Base-by-base conservation (phyloP, 768 basidiomycete genomes). In the Lentinus tigrinus region DNA sequence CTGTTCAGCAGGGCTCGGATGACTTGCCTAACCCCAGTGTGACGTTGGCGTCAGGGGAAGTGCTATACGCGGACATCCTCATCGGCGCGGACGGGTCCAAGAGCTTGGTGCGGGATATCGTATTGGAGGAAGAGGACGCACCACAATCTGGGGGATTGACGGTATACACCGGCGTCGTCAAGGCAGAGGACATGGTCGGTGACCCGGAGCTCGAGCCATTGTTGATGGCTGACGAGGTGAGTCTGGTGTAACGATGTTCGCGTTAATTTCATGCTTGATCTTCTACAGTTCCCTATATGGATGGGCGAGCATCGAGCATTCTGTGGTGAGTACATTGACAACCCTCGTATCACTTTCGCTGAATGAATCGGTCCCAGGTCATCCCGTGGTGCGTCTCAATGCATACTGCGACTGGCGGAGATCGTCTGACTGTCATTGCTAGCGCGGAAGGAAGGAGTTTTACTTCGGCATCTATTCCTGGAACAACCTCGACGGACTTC, bases 21-120 rank as follows among this genome's bases (percentile, higher is more conserved):
- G 37, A 46, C 37, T 24, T 58, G 11, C 57, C 57, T 14, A 61
- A 61, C 46, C 63, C 71, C 26, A 62, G 57, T 43, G 69, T 71
- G 16, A 62, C 54, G 14, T 53, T 78, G 26, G 75, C 76, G 26
- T 73, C 67, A 34, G 84, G 83, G 17, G 73, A 78, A 48, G 71
- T 63, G 17, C 53, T 85, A 14, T 65, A 62, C n/a, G 80, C 78
- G n/a, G 84, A 88, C 65, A 69, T 85, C 27, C 70, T 87, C 51
- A 75, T 87, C 19, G 85, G 81, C 34, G 85, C 86, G 3, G 86
- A 87, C 66, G 85, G 87, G 7, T 73, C 72, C 38, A 66, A 72
- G 16, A 83, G 83, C 21, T 23, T 79, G 31, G 69, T 77, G 23
- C 67, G 74, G 34, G 67, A 66, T 26, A 63, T 71, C 4, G 67